Evolutionary conservation across 257 asterid genomes (phyloP).

Genomic region (Penstemon eatonii): DNA sequence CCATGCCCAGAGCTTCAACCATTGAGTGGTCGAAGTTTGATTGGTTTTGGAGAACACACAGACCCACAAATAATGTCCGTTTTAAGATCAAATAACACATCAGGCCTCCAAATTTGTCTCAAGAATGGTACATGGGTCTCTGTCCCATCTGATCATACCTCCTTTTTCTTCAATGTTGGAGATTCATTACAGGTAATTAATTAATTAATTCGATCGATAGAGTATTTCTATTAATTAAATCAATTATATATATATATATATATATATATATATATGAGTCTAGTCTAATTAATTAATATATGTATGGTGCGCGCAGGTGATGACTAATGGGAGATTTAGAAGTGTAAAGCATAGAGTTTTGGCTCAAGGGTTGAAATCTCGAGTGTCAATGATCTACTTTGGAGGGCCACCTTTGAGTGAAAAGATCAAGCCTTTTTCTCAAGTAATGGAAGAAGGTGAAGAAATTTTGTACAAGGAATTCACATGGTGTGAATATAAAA

Average conservation of each 20-base stretch:
- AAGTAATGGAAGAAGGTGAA: conserved; percentile 59
- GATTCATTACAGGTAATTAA: conserved; percentile 45
- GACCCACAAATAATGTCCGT: conserved; percentile 57
- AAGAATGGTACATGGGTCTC: conserved; percentile 45
- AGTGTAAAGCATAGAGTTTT: conserved; percentile 70
- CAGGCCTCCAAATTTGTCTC: conserved; percentile 45
- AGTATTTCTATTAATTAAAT: background rate
- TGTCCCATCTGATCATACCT: conserved; percentile 46
- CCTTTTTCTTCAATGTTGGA: conserved; percentile 56
- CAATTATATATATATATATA: too few relatives aligned
- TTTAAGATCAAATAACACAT: conserved; percentile 37
- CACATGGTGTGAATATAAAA: conserved; percentile 76
- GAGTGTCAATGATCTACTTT: conserved; percentile 69
- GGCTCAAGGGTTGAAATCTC: conserved; percentile 33
- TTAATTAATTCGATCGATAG: background rate
- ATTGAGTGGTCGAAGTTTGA: conserved; percentile 34
- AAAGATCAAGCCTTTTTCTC: conserved; percentile 44
- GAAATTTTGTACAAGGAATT: conserved; percentile 57
- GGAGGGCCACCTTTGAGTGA: conserved; percentile 62
- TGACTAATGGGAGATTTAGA: conserved; percentile 60
- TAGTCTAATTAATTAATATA: background rate
- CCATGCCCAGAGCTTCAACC: conserved; percentile 44
- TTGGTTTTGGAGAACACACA: conserved; percentile 61
- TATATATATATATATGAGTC: too few relatives aligned
- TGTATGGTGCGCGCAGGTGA: conserved; percentile 39